Evolutionary conservation across 2,329 filamentous ascomycete genomes (phyloP).

Genomic region (Dothidotthia symphoricarpi): DNA sequence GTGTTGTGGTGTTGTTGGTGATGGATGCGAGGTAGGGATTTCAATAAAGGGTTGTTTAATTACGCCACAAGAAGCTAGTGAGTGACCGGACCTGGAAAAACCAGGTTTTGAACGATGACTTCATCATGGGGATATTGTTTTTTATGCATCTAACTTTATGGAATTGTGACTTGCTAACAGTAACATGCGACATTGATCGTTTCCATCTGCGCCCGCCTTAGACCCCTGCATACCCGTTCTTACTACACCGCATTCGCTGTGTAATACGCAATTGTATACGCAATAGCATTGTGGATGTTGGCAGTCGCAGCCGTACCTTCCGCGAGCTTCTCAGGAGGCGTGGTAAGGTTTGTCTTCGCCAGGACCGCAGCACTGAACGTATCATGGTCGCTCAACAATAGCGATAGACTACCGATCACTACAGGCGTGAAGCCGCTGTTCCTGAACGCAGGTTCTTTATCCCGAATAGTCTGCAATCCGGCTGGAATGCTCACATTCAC

Average conservation of each 20-base stretch:
- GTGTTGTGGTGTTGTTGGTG: neutral
- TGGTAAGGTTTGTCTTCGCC: constrained; percentile 4
- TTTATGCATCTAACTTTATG: no score
- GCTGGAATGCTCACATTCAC: constrained; percentile 16
- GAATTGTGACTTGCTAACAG: no score
- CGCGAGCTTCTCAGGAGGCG: constrained; percentile 3
- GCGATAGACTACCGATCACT: constrained; percentile 15
- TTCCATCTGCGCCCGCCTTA: no score
- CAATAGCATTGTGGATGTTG: constrained; percentile 20
- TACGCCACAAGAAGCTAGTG: neutral
- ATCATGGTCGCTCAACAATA: constrained; percentile 19
- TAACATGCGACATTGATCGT: no score
- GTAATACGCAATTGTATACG: constrained; percentile 12
- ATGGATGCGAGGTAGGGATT: neutral
- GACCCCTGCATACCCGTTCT: no score
- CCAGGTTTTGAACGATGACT: neutral
- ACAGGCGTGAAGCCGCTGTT: constrained; percentile 5
- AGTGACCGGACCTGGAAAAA: neutral
- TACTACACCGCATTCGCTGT: constrained; percentile 4
- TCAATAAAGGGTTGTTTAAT: neutral
- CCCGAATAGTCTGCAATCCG: constrained; percentile 9
- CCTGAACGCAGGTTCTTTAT: constrained; percentile 13
- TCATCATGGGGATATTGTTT: no score
- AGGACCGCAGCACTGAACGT: constrained; percentile 15
- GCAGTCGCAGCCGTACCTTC: constrained; percentile 11